These are phyloP conservation scores for Melocanna baccifera DNA, from an alignment of 176 grass and related monocot species.

Conservation along the genomic window DNA sequence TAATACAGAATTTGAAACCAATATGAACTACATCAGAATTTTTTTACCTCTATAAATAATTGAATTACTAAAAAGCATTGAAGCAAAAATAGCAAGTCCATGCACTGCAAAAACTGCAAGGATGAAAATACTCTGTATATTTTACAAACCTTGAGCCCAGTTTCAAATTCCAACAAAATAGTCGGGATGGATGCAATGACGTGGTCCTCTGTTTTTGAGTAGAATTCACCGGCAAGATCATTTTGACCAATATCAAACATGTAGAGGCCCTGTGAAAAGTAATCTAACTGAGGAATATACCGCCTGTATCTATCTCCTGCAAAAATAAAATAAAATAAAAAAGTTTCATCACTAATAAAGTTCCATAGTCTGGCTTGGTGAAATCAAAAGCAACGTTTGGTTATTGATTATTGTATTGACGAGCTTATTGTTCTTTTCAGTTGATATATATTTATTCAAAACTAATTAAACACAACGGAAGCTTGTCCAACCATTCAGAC, in stretches of 20 bases:
- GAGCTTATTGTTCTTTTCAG: neutral
- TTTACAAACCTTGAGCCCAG: conserved; percentile 77
- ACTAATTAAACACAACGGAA: neutral
- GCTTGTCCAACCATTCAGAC: neutral
- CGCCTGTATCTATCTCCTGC: conserved; percentile 59
- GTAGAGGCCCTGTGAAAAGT: conserved; percentile 75
- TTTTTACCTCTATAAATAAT: neutral
- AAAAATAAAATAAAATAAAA: conserved; percentile 28
- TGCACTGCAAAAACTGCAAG: neutral
- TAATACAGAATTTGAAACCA: neutral
- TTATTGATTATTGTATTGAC: neutral
- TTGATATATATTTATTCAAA: conserved; percentile 5
- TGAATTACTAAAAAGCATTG: neutral
- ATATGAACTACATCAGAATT: neutral
- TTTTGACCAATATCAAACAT: conserved; percentile 99
- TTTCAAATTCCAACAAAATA: conserved; percentile 86
- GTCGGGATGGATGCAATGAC: conserved; percentile 81
- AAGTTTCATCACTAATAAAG: neutral
- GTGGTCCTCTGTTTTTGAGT: conserved; percentile 86
- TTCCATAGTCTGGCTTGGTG: neutral
- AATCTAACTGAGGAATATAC: conserved; percentile 77
- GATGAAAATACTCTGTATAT: conserved; percentile 1
- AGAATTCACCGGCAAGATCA: conserved; percentile 91
- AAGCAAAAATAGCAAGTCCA: neutral
- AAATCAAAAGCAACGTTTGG: conserved; percentile 21